These are phyloP conservation scores for Linum trigynum DNA, from an alignment of 345 rosid species.

Conservation along the genomic window DNA sequence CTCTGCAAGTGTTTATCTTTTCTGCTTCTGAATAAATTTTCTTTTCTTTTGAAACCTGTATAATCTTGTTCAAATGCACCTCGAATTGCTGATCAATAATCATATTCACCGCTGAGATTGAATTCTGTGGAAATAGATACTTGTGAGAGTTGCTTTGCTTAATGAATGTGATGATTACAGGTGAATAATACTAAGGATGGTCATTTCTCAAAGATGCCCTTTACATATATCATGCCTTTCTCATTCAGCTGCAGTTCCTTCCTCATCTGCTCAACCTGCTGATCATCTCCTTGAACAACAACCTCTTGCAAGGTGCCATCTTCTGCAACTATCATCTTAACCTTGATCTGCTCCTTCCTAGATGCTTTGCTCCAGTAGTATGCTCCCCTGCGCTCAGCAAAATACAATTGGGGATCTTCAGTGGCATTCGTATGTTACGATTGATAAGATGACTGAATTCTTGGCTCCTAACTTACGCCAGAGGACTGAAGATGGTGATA, in stretches of 20 bases:
- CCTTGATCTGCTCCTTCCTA: slow-evolving; percentile 85
- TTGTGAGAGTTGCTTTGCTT: not conserved
- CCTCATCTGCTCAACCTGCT: slow-evolving; percentile 81
- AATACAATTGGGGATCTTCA: not conserved
- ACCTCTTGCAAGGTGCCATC: slow-evolving; percentile 51
- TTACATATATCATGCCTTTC: slow-evolving; percentile 89
- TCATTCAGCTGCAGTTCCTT: slow-evolving; percentile 71
- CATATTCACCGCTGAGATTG: not conserved
- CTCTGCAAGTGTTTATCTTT: not conserved
- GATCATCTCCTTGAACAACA: slow-evolving; percentile 89
- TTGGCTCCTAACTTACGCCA: slow-evolving; percentile 51
- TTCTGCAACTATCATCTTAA: slow-evolving; percentile 54
- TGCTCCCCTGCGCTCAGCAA: slow-evolving; percentile 47
- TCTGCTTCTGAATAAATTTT: not conserved
- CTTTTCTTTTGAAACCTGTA: not conserved
- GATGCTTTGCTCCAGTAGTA: slow-evolving; percentile 90
- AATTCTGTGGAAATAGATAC: not conserved
- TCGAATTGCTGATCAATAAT: not conserved
- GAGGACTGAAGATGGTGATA: slow-evolving; percentile 61
- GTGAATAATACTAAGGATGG: not conserved
- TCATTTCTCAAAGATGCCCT: slow-evolving; percentile 78
- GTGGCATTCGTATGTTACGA: too few species aligned
- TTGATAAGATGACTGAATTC: not conserved
- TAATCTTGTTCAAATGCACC: not conserved
- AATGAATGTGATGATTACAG: not conserved